Conservation (phyloP, 306 rosid genomes). For the Malus orientalis region DNA sequence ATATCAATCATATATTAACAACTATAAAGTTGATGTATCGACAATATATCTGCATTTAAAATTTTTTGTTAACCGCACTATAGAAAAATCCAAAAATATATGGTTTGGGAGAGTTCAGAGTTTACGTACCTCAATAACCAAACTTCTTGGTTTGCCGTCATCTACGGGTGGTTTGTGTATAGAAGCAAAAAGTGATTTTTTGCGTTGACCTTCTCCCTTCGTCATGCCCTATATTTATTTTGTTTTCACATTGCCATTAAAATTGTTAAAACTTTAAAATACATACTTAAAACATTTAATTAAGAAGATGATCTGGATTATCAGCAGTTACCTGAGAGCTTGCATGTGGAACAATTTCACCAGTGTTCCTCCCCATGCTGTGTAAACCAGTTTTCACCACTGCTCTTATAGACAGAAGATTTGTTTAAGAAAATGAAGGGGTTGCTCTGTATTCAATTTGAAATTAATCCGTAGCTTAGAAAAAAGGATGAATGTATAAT, state of each 20-base stretch:
- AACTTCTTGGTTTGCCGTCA: constrained; percentile 63
- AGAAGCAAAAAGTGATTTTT: constrained; percentile 33
- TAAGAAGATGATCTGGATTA: constrained; percentile 1
- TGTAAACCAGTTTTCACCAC: constrained; percentile 9
- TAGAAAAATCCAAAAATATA: neutral
- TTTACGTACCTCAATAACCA: constrained; percentile 65
- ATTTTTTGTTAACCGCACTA: too few species aligned
- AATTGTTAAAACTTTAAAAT: neutral
- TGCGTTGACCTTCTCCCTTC: constrained; percentile 31
- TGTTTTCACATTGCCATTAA: constrained; percentile 6
- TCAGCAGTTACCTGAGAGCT: constrained; percentile 46
- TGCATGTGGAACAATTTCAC: constrained; percentile 31
- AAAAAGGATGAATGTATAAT: too few species aligned
- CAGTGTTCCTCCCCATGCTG: constrained; percentile 58
- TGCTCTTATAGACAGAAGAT: constrained; percentile 23
- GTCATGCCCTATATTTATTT: constrained; percentile 24
- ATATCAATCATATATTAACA: too few species aligned
- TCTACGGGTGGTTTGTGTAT: constrained; percentile 39
- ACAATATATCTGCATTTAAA: too few species aligned
- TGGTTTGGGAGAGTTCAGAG: neutral
- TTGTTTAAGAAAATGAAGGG: neutral
- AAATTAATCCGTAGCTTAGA: too few species aligned
- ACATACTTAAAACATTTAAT: neutral
- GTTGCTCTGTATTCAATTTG: too few species aligned
- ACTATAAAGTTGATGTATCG: too few species aligned